Base-by-base conservation (phyloP, 2,329 filamentous ascomycete genomes). In the Arthrobotrys megalospora region DNA sequence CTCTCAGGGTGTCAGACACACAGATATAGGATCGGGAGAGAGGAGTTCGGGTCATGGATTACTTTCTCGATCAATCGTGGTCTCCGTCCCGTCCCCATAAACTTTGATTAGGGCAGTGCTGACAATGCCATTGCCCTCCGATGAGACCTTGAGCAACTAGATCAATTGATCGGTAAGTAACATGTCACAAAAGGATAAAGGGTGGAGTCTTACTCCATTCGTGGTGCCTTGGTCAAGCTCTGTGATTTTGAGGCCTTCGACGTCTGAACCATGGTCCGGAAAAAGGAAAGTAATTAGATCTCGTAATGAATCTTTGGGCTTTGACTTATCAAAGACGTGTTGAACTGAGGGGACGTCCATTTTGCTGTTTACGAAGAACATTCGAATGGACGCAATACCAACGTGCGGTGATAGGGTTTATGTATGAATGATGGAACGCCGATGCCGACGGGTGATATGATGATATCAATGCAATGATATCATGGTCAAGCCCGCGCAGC, bases 41-140 rank as follows among this genome's bases (percentile, higher is more conserved):
- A 11, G 10, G n/a, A 34, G 1, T 24, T 32, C 7, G 19, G 10
- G 5, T 8, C 24, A n/a, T 45, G 34, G 6, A 12, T 41, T 45
- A 64, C 60, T 38, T 24, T 64, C 60, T 41, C 60, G 36, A 32
- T 64, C 60, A 16, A 64, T 47, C 14, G 24, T 6, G 6, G 47
- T 45, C 4, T 45, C 60, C 19, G 60, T 64, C 14, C 60, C 60
- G 6, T 41, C 38, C 1, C 60, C 60, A 16, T 64, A 64, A 0
- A 64, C 19, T 10, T 47, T 41, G 2, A 64, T 19, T 32, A 64
- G 60, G 14, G 32, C 58, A 12, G 32, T n/a, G 21, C 36, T 14
- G 11, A 47, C 43, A 6, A n/a, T 47, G 43, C n/a, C 43, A 8
- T 47, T 47, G 1, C 14, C 6, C 45, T 6, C 45, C 7, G 19